Conservation (phyloP, 768 basidiomycete genomes). For the Suillus weaverae region DNA sequence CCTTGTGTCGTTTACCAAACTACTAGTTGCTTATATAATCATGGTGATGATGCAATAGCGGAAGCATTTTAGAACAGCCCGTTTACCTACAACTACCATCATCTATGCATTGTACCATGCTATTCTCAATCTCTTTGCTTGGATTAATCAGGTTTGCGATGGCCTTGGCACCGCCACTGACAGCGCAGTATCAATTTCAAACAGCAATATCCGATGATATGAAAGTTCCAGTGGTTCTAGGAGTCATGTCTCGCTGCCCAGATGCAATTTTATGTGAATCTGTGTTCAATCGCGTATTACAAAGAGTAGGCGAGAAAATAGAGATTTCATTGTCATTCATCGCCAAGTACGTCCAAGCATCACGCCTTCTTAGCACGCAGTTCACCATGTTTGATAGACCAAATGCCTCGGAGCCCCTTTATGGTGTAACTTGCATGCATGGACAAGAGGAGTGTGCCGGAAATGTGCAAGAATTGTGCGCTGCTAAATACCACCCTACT, state of each 20-base stretch:
- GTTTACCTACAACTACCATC: conserved; percentile 15
- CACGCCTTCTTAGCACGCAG: conserved; percentile 8
- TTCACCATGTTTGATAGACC: conserved; percentile 42
- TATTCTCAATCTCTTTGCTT: conserved; percentile 19
- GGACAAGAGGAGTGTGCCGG: conserved; percentile 82
- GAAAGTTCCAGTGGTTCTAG: conserved; percentile 53
- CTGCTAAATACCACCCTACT: conserved; percentile 53
- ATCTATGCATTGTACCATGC: conserved; percentile 18
- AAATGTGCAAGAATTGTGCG: conserved; percentile 89
- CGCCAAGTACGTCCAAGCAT: conserved; percentile 54
- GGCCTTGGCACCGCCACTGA: conserved; percentile 18
- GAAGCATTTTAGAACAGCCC: conserved; percentile 1
- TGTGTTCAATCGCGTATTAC: conserved; percentile 70
- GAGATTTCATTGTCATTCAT: conserved; percentile 72
- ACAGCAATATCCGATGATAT: conserved; percentile 18
- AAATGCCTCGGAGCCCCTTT: conserved; percentile 63
- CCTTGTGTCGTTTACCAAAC: background rate
- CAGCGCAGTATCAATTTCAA: conserved; percentile 22
- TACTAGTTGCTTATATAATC: conserved; percentile 1
- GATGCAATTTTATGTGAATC: conserved; percentile 83
- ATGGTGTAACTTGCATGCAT: conserved; percentile 83
- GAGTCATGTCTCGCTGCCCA: conserved; percentile 74
- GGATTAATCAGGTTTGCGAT: conserved; percentile 14
- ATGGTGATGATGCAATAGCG: conserved; percentile 24
- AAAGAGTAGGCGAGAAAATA: conserved; percentile 61